phyloP scores from a whole-genome alignment of 2,329 filamentous ascomycete genomes.

The Fusarium solani-melongenae region DNA sequence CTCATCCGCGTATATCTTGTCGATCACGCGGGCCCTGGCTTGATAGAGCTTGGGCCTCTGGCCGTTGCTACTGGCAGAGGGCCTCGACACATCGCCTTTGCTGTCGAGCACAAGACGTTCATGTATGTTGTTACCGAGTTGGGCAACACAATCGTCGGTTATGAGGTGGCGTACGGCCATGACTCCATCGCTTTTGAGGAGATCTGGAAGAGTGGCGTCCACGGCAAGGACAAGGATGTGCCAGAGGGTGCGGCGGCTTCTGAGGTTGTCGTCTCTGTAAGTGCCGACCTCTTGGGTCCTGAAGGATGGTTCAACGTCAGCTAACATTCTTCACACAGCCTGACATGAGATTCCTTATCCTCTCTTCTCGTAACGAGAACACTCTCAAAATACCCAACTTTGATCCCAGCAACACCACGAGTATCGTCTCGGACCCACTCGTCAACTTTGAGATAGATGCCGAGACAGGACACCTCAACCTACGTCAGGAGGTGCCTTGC shows the following conservation, averaged over 20 bases:
- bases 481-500: conserved; percentile 68
- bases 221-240: conserved; percentile 56
- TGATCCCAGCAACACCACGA: conserved; percentile 54
- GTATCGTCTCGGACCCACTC: conserved; percentile 70
- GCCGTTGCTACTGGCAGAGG: conserved; percentile 65
- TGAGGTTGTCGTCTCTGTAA: conserved; percentile 69
- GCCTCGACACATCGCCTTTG: conserved; percentile 73
- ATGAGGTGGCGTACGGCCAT: conserved; percentile 63
- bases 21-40: conserved; percentile 54
- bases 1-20: conserved; percentile 67
- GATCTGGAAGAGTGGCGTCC: conserved; percentile 60
- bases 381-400: conserved; percentile 61
- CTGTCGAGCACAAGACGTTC: conserved; percentile 58
- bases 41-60: conserved; percentile 54
- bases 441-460: conserved; percentile 69
- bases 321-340: conserved; percentile 53
- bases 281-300: conserved; percentile 39
- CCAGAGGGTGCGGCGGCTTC: conserved; percentile 59
- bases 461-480: conserved; percentile 64
- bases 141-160: conserved; percentile 66
- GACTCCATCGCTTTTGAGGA: conserved; percentile 57
- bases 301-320: neutral
- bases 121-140: conserved; percentile 73
- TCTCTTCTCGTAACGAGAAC: conserved; percentile 74
- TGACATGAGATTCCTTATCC: conserved; percentile 70